These are phyloP conservation scores for Lolium rigidum DNA, from an alignment of 176 grass and related monocot species.

Conservation along the genomic window DNA sequence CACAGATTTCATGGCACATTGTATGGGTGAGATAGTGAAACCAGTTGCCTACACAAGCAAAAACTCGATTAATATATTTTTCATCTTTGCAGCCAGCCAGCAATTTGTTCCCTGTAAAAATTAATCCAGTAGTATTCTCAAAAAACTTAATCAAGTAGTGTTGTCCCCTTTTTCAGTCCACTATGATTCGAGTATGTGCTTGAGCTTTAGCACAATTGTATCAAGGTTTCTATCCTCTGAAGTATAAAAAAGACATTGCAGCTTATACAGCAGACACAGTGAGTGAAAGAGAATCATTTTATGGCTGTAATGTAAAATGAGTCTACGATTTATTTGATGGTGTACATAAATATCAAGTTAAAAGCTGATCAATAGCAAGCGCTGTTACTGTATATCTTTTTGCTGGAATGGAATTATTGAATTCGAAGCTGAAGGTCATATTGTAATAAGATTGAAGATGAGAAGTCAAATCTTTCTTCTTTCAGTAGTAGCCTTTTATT, in stretches of 20 bases:
- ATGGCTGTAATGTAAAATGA: not conserved
- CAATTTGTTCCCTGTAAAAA: conserved; percentile 18
- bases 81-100: not conserved
- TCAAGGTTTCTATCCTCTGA: not conserved
- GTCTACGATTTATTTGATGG: not conserved
- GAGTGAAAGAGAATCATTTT: conserved; percentile 23
- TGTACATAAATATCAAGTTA: conserved; percentile 1
- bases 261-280: conserved; percentile 9
- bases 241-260: not conserved
- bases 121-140: not conserved
- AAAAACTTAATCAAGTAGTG: not conserved
- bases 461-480: not conserved
- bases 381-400: not conserved
- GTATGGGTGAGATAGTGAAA: not conserved
- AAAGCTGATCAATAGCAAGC: conserved; percentile 19
- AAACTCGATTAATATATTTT: too few relatives aligned
- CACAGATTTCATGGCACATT: not conserved
- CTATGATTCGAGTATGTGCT: not conserved
- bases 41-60: not conserved
- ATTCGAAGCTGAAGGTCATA: not conserved
- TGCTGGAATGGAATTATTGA: not conserved
- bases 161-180: not conserved
- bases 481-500: not conserved
- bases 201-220: not conserved
- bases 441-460: not conserved